A percentile compares a stretch with the other conserved stretches of the same genome.
Conservation (phyloP, 768 basidiomycete species). For the Rhizopogon roseolus region DNA sequence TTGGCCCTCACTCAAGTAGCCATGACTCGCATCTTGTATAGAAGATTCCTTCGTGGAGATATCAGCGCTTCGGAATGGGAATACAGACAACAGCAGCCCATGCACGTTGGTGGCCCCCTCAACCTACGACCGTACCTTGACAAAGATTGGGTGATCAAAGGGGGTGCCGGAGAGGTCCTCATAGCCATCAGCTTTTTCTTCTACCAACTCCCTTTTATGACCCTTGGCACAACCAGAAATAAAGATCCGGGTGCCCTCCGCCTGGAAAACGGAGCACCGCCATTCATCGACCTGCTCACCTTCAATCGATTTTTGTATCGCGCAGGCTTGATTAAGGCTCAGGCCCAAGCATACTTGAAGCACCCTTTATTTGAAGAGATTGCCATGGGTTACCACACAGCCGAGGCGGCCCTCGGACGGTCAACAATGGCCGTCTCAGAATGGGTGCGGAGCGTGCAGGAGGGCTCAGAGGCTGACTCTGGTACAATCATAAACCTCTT, state of each 20-base stretch:
- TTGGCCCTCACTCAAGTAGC: constrained; percentile 50
- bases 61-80: constrained; percentile 51
- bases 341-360: constrained; percentile 26
- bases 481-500: constrained; percentile 2
- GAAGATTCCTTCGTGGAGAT: constrained; percentile 41
- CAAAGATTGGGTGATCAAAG: constrained; percentile 37
- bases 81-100: constrained; percentile 40
- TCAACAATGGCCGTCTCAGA: constrained; percentile 13
- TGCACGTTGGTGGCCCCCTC: constrained; percentile 43
- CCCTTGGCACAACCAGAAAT: constrained; percentile 20
- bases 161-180: constrained; percentile 41
- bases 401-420: no score
- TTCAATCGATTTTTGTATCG: constrained; percentile 42
- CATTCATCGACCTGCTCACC: constrained; percentile 37
- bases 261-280: constrained; percentile 25
- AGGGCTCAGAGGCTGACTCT: not conserved
- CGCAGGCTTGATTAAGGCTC: constrained; percentile 30
- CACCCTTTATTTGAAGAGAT: constrained; percentile 50
- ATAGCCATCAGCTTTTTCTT: constrained; percentile 39
- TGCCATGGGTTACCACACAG: constrained; percentile 7
- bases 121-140: constrained; percentile 49
- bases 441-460: constrained; percentile 14
- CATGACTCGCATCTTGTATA: constrained; percentile 44
- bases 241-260: not conserved
- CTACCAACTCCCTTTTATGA: constrained; percentile 44